A percentile compares a stretch with the other conserved stretches of the same genome.
These are phyloP conservation scores for Leishmania aethiopica DNA, from an alignment of 208 protist genomes.

Conservation along the genomic window DNA sequence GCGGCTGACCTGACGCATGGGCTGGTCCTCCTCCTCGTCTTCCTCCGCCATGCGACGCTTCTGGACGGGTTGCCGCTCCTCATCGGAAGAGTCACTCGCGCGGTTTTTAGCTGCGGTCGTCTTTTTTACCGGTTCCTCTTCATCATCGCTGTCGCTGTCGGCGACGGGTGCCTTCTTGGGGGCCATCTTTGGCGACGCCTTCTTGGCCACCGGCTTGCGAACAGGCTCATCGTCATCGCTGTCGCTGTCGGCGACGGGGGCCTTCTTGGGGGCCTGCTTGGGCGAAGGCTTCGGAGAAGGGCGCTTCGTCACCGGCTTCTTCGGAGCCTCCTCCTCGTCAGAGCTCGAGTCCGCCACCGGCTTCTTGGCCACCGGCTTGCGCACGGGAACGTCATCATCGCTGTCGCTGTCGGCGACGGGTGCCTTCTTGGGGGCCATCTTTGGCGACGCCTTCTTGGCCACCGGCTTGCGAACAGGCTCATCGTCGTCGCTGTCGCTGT, in stretches of 20 bases:
- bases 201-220: slow-evolving; percentile 36
- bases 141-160: slow-evolving; percentile 35
- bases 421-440: slow-evolving; percentile 49
- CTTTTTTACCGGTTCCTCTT: slow-evolving; percentile 13
- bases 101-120: slow-evolving; percentile 38
- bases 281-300: slow-evolving; percentile 35
- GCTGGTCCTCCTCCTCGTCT: slow-evolving; percentile 36
- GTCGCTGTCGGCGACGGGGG: slow-evolving; percentile 43
- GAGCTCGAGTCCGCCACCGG: slow-evolving; percentile 30
- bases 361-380: slow-evolving; percentile 56
- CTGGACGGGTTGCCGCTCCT: slow-evolving; percentile 21
- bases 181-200: slow-evolving; percentile 22
- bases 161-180: slow-evolving; percentile 49
- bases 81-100: slow-evolving; percentile 20
- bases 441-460: slow-evolving; percentile 49
- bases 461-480: slow-evolving; percentile 46
- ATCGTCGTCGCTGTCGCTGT: slow-evolving; percentile 50
- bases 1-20: slow-evolving; percentile 45
- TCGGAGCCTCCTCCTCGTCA: slow-evolving; percentile 18
- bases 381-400: slow-evolving; percentile 69
- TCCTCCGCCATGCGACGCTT: slow-evolving; percentile 17
- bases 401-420: slow-evolving; percentile 38
- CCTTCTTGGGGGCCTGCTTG: slow-evolving; percentile 40
- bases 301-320: slow-evolving; percentile 25
- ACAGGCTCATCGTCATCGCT: slow-evolving; percentile 55